Evolutionary conservation across 1,284 basidiomycete species (phyloP).

Genomic region (Bjerkandera adusta): DNA sequence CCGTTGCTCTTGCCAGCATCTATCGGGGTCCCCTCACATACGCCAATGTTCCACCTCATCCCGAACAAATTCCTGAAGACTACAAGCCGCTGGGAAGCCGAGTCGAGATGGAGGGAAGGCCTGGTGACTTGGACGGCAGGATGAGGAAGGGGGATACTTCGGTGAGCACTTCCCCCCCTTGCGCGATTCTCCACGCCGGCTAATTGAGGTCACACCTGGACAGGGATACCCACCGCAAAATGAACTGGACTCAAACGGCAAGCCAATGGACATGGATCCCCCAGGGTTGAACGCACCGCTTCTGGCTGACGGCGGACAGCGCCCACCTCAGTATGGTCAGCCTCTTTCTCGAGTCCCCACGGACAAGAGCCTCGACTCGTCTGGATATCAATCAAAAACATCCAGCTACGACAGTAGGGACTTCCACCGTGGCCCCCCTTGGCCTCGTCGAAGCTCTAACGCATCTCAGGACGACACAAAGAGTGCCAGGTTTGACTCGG

Average conservation of each 20-base stretch:
- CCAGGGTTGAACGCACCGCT: constrained; percentile 15
- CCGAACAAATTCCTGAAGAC: constrained; percentile 35
- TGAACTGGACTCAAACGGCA: constrained; percentile 9
- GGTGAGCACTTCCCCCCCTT: no score
- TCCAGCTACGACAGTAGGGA: constrained; percentile 22
- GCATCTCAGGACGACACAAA: constrained; percentile 20
- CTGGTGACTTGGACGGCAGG: no score
- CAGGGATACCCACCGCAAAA: no score
- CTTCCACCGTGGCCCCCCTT: constrained; percentile 20
- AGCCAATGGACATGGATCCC: constrained; percentile 18
- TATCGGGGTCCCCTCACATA: constrained; percentile 48
- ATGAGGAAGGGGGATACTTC: not conserved
- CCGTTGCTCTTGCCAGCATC: constrained; percentile 56
- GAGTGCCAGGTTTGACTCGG: constrained; percentile 13
- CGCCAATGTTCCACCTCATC: constrained; percentile 38
- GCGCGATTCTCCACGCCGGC: no score
- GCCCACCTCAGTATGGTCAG: constrained; percentile 1
- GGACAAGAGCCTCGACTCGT: constrained; percentile 22
- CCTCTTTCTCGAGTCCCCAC: constrained; percentile 13
- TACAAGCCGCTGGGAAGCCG: no score
- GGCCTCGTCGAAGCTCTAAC: constrained; percentile 19
- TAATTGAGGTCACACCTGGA: no score
- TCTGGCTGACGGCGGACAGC: constrained; percentile 2
- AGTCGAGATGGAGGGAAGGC: no score
- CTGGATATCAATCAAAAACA: constrained; percentile 3